Base-by-base conservation (phyloP, 2,329 filamentous ascomycete species). In the Didymella exigua region DNA sequence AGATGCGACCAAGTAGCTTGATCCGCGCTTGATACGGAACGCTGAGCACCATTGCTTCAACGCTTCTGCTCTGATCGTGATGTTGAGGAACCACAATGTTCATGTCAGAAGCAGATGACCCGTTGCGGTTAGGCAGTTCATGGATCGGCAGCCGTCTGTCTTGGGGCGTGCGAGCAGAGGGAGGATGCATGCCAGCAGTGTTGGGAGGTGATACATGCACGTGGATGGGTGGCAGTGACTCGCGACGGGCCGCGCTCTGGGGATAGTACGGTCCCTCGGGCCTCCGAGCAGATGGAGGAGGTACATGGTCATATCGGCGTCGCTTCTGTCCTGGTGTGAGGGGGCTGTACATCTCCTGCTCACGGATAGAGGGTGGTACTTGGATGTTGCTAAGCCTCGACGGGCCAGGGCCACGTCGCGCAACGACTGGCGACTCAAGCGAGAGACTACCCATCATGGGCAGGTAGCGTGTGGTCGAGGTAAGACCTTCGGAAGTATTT, bases 1-100 rank as follows among this genome's bases (percentile, higher is more conserved):
- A 89, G 61, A 97, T 91, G 58, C 86, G 87, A 14, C 86, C 82
- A 29, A 98, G 80, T 2, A 93, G 82, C 43, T 86, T 86, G 64
- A 96, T 84, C 74, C 96, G 96, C 61, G 86, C 86, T 38, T 86
- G 76, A 66, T 89, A 89, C 0, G 88, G 84, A 46, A 95, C 89
- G 23, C 82, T 85, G 86, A 90, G 90, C 56, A 93, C 85, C 77
- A 89, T 87, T 7, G 87, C 85, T 64, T 89, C 86, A 19, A 89
- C 76, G 43, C 79, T 83, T 57, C 68, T 81, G 21, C 75, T 63
- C 76, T 84, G 71, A 33, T 76, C 73, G 31, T 66, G 61, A 4
- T 61, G 53, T 16, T 55, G 54, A n/a, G 66, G 56, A 0, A 69
- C 61, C 5, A 65, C 54, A 4, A 67, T 41, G 40, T 62, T 67